Evolutionary conservation across 768 basidiomycete genomes (phyloP), one percentile per base, ranked within the genome.

Genomic region (Leccinum longicurvipes): DNA sequence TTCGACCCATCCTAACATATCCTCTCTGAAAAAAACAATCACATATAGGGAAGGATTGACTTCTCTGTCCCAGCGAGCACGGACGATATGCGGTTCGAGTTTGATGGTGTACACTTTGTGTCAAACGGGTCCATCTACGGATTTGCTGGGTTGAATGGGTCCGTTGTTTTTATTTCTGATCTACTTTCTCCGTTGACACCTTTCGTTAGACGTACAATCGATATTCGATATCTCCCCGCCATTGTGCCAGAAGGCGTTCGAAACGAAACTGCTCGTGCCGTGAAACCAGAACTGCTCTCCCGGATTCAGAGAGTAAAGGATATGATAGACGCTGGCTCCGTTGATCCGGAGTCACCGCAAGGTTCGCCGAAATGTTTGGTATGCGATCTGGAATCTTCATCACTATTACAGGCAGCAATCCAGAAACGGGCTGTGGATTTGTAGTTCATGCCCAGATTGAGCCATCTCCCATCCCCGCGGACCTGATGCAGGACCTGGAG

Each of bases 41-140:
- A 11, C 24, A 1, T 54, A 29, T 57, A 91, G 89, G 91, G 89
- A 32, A 84, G 81, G 58, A 76, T 90, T 23, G 89, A 91, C 57
- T 64, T 91, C n/a, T 77, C 77, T 14, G 80, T 86, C 59, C 63
- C 74, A 7, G 67, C 68, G n/a, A 78, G 69, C 4, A 69, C 74
- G 0, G 83, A 84, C 46, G 85, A 87, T 47, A 67, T 90, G 42
- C 76, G 81, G 31, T 71, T 91, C 2, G 87, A 91, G 57, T 85
- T 93, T 58, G 85, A 87, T 65, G 91, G 87, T 1, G 75, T 92
- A 23, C 90, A 92, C 68, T 85, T 91, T 65, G 61, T 88, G 11
- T 68, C 77, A 24, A 87, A 87, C 53, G 91, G 91, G 0, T 80
- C 87, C 0, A 79, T 93, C n/a, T 89, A 85, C 63, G 91, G 87